These are phyloP conservation scores for Amesomyces nigricolor DNA, from an alignment of 2,329 filamentous ascomycete species.

Conservation along the genomic window DNA sequence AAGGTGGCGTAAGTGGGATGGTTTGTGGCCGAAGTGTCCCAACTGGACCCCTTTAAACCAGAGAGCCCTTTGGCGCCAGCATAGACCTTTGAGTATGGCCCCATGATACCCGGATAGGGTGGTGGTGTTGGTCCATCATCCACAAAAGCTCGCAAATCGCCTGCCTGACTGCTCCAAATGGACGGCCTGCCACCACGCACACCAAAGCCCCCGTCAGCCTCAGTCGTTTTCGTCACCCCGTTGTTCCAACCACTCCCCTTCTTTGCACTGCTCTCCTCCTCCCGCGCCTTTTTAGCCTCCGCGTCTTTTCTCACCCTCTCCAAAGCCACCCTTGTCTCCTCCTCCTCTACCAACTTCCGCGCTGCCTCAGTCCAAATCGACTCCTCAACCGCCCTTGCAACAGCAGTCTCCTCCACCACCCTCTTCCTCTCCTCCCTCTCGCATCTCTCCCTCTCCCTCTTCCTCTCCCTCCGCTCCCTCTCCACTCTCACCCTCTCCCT, in stretches of 20 bases:
- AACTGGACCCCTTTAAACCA: neutral
- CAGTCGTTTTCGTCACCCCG: neutral
- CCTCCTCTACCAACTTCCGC: neutral
- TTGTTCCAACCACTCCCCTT: neutral
- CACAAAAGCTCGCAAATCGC: neutral
- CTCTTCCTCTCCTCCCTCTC: neutral
- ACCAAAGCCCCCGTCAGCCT: too few species aligned
- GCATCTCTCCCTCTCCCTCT: neutral
- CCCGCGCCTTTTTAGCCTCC: neutral
- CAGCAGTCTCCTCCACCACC: slow-evolving; percentile 1
- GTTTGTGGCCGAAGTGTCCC: neutral
- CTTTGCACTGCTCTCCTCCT: neutral
- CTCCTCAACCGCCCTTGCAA: slow-evolving; percentile 5
- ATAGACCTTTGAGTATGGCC: neutral
- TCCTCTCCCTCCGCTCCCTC: neutral
- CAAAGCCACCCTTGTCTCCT: neutral
- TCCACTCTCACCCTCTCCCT: neutral
- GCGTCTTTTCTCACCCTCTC: neutral
- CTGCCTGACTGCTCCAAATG: neutral
- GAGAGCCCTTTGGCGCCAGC: neutral
- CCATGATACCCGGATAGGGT: neutral
- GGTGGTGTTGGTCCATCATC: neutral
- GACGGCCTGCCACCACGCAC: neutral
- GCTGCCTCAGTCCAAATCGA: neutral
- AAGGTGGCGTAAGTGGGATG: neutral